Evolutionary conservation across 192 early-diverging fungal genomes (phyloP), one percentile per base, ranked within the genome.

Genomic region (Dispira simplex): DNA sequence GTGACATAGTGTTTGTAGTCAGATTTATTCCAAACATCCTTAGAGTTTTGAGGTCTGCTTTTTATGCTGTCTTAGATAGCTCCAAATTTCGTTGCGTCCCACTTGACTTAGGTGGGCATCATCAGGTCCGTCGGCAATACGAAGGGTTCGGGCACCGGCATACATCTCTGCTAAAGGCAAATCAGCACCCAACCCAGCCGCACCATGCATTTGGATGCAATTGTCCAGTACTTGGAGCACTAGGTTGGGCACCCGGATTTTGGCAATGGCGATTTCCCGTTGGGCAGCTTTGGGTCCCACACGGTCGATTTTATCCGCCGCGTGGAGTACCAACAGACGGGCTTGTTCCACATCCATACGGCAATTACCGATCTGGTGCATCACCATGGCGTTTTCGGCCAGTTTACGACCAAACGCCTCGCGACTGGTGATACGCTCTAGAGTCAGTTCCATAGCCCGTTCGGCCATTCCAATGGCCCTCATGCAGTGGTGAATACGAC

Each of bases 401-500:
- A 97, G 78, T 26, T 83, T 63, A 70, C 90, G 90, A 26, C 93
- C 93, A 72, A 99, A 99, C 0, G 94, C 89, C 20, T 81, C 77
- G 54, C 91, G 86, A 69, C 83, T 80, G 26, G 91, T 92, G 11
- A 91, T 83, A 55, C 94, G 85, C 3, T 73, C 66, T 28, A 99
- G 66, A 81, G 93, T 91, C 57, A 82, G 77, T 60, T 93, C 92
- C 63, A 99, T 72, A 13, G 86, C 90, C 66, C 94, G 85, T 71
- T 97, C 94, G 45, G 89, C 92, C 75, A 90, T 81, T 32, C 96
- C 96, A 63, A 99, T 88, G 12, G 84, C 76, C 44, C 94, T 87
- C 94, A 97, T 96, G 75, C 93, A 96, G 77, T 97, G 94, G 81
- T 99, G 96, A 73, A 97, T 92, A 57, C 94, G 88, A n/a, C 89